A percentile compares a stretch with the other conserved stretches of the same genome.
Evolutionary conservation across 805 yeast genomes (phyloP).

Genomic region (Candida chauliodis): DNA sequence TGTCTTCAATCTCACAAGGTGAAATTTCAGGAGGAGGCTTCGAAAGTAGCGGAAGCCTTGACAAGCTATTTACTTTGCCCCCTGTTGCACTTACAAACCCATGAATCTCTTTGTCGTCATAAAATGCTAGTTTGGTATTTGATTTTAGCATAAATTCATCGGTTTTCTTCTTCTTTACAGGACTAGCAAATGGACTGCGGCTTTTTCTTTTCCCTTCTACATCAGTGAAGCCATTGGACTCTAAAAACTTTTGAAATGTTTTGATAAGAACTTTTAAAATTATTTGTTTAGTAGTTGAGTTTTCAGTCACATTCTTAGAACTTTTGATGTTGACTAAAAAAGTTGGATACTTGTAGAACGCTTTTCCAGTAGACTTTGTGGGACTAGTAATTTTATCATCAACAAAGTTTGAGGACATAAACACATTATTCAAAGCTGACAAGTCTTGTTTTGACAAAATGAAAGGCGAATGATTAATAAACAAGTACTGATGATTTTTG

Average conservation of each 20-base stretch:
- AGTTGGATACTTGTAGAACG: conserved; percentile 35
- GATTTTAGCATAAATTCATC: conserved; percentile 7
- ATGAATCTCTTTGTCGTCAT: conserved; percentile 5
- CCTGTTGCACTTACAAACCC: conserved; percentile 3
- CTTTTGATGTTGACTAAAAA: conserved; percentile 32
- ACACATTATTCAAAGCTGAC: conserved; percentile 19
- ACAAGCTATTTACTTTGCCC: not conserved
- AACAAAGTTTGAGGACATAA: conserved; percentile 19
- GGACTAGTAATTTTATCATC: conserved; percentile 1
- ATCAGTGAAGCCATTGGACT: conserved; percentile 7
- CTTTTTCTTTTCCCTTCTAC: conserved; percentile 1
- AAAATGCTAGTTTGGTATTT: conserved; percentile 4
- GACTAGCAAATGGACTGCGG: conserved; percentile 5
- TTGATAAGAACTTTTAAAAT: conserved; percentile 6
- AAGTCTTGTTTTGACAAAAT: conserved; percentile 10
- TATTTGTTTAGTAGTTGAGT: conserved; percentile 3
- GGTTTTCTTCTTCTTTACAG: conserved; percentile 3
- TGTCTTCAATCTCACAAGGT: not conserved
- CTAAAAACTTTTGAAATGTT: conserved; percentile 7
- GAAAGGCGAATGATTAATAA: conserved; percentile 39
- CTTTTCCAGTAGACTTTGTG: conserved; percentile 17
- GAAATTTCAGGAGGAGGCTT: not conserved
- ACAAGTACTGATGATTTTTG: conserved; percentile 42
- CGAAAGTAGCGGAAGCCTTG: no score
- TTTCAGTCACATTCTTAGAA: conserved; percentile 29